Conservation (phyloP, 139 green algal genomes). For the Chlorella sp. region DNA sequence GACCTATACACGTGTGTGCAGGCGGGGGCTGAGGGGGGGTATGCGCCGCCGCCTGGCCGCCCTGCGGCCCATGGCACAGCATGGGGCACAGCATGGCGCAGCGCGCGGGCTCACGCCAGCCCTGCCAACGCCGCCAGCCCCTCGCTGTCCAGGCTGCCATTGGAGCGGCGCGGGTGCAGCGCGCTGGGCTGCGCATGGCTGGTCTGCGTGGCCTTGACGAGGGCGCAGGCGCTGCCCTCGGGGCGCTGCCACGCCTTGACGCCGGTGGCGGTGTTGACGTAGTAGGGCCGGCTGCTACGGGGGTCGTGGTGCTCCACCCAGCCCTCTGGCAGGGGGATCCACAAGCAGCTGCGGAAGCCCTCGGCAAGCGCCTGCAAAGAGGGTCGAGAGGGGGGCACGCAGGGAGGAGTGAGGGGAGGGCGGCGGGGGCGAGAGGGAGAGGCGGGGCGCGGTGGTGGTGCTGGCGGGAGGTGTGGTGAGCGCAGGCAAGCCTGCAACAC, state of each 20-base stretch:
- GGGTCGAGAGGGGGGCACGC: not conserved
- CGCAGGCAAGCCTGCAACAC: not conserved
- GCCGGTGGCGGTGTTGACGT: constrained; percentile 38
- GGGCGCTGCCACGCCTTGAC: constrained; percentile 51
- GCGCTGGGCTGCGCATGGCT: constrained; percentile 51
- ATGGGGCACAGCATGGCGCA: too few relatives aligned
- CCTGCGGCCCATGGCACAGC: too few relatives aligned
- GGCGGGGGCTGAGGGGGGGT: too few relatives aligned
- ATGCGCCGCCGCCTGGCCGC: too few relatives aligned
- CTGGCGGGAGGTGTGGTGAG: not conserved
- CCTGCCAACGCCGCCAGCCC: not conserved
- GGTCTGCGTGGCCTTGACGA: constrained; percentile 52
- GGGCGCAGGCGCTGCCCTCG: constrained; percentile 42
- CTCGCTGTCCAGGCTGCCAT: not conserved
- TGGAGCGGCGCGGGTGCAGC: constrained; percentile 37
- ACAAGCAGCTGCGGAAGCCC: constrained; percentile 79
- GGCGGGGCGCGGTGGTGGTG: too few relatives aligned
- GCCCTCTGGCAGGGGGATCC: constrained; percentile 78
- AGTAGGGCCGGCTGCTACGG: constrained; percentile 46
- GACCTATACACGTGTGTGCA: too few relatives aligned
- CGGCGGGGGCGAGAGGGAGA: not conserved
- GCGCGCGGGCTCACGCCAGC: not conserved
- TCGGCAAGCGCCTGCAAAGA: constrained; percentile 59
- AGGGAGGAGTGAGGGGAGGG: not conserved
- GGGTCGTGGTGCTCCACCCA: constrained; percentile 76